Base-by-base conservation (phyloP, 192 early-diverging fungal species). In the Coemansia sp. region DNA sequence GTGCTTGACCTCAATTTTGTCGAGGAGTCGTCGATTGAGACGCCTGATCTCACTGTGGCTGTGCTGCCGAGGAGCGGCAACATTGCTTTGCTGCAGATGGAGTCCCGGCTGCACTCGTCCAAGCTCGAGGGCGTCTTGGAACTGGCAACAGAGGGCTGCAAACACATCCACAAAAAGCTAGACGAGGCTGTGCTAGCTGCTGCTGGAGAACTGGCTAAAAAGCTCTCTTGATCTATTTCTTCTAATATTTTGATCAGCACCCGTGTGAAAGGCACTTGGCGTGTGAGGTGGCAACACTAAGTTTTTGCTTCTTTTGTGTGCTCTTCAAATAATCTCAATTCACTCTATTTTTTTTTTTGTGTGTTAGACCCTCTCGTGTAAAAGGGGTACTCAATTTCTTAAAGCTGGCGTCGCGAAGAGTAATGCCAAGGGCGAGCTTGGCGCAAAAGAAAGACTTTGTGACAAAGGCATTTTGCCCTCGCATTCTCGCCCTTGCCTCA, bases 1-100 rank as follows among this genome's bases (percentile, higher is more conserved):
- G 66, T 75, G 26, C 64, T 86, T 84, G 94, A 99, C 76, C 74
- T 98, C 30, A 98, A 98, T 60, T 82, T 90, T 58, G 83, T 91
- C 42, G 97, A 99, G 74, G 97, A 97, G 79, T 87, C 89, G 8
- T 85, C 90, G 13, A 70, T 78, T 23, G 94, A 94, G 74, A 91
- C 88, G 6, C 96, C 97, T 4, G 92, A 91, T 35, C 84, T 99
- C 9, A 96, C 97, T 2, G 84, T 99, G 7, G 97, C 92, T 0
- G 73, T 93, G 30, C 71, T 95, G 66, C 93, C 94, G 14, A 87
- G 91, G 68, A 91, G 85, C n/a, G 89, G 90, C 47, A 94, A 93
- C 77, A 84, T 97, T 28, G 91, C 90, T 32, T 71, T 96, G 72
- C 76, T 95, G 47, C 90, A 94, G 86, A 91, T 95, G 86, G 96